Evolutionary conservation across 2,329 filamentous ascomycete genomes (phyloP).

Genomic region (Colletotrichum navitas): DNA sequence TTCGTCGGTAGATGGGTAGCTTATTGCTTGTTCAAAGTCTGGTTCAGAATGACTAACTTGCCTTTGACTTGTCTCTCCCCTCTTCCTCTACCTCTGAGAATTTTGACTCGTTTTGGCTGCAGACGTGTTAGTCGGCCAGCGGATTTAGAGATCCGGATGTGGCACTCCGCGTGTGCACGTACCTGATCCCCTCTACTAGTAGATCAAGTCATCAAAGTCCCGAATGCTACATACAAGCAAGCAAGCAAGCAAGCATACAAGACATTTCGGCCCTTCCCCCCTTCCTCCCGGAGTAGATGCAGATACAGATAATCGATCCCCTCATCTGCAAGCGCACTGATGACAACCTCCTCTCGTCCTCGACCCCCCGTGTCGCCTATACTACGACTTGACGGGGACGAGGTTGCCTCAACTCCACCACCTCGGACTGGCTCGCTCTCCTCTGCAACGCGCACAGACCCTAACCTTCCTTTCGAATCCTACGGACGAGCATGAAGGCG

Average conservation of each 20-base stretch:
- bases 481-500: background rate
- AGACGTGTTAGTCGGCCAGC: constrained; percentile 1
- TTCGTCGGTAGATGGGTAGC: background rate
- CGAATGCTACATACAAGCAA: constrained; percentile 16
- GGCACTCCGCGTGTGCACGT: constrained; percentile 8
- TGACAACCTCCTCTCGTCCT: background rate
- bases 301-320: background rate
- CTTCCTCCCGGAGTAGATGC: constrained; percentile 1
- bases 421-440: background rate
- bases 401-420: background rate
- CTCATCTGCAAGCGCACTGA: constrained; percentile 4
- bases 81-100: background rate
- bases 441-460: constrained; percentile 13
- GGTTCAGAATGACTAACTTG: constrained; percentile 24
- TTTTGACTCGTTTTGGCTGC: constrained; percentile 24
- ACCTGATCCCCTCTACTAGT: constrained; percentile 1
- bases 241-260: background rate
- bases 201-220: constrained; percentile 13
- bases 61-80: background rate
- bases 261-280: background rate
- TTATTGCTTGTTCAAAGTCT: constrained; percentile 9
- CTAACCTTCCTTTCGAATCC: background rate
- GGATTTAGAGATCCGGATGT: background rate
- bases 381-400: background rate
- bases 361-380: too few relatives aligned